Evolutionary conservation across 768 basidiomycete genomes (phyloP).

Genomic region (Panaeolus cyanescens): DNA sequence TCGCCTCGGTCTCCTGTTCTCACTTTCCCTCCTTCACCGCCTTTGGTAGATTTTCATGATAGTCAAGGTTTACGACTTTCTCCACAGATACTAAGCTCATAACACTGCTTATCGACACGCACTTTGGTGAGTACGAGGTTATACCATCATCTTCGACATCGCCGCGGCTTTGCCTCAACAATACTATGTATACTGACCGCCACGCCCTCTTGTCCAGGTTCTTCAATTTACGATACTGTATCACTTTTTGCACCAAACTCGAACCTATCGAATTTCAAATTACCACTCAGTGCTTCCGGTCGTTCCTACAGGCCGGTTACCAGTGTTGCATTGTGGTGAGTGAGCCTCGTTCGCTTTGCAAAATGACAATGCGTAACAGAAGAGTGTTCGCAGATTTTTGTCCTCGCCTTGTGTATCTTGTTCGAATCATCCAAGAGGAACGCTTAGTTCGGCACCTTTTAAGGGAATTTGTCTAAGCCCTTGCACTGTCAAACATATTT

Average conservation of each 20-base stretch:
- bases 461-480: background rate
- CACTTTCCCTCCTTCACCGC: slow-evolving; percentile 1
- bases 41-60: background rate
- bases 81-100: background rate
- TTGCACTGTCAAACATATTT: background rate
- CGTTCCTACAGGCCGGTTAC: background rate
- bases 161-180: background rate
- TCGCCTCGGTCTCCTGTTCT: slow-evolving; percentile 8
- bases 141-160: background rate
- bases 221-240: background rate
- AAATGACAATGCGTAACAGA: background rate
- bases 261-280: background rate
- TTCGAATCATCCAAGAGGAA: background rate
- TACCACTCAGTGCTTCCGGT: background rate
- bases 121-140: background rate
- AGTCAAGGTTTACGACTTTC: background rate
- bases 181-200: background rate
- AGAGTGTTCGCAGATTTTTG: background rate
- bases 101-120: background rate
- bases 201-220: background rate
- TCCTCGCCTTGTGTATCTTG: slow-evolving; percentile 1
- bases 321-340: background rate
- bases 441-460: background rate
- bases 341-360: background rate
- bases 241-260: background rate